Conservation (phyloP, 31 red algal species). For the Odonthalia washingtoniensis region DNA sequence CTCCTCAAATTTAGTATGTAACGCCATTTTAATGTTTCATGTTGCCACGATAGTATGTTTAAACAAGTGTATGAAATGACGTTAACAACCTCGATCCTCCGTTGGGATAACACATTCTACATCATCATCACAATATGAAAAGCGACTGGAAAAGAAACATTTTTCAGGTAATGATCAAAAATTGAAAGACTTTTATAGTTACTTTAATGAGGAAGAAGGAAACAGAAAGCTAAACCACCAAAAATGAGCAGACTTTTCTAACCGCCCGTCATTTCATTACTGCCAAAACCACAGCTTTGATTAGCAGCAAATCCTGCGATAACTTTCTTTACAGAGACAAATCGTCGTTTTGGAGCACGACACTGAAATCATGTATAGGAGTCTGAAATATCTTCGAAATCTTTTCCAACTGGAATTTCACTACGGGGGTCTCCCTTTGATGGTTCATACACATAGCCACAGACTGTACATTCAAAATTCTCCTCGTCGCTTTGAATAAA, state of each 20-base stretch:
- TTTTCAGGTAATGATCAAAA: no score
- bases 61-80: no score
- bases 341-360: constrained; percentile 62
- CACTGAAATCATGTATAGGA: constrained; percentile 81
- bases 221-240: constrained; percentile 72
- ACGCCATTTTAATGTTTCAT: no score
- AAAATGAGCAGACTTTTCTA: constrained; percentile 87
- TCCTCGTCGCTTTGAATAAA: constrained; percentile 90
- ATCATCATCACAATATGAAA: no score
- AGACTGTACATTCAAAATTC: constrained; percentile 72
- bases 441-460: constrained; percentile 78
- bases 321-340: constrained; percentile 75
- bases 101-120: no score
- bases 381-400: constrained; percentile 70
- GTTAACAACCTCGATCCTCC: no score
- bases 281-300: constrained; percentile 87
- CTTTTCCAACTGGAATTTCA: constrained; percentile 62
- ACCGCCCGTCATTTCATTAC: constrained; percentile 76
- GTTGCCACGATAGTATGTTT: no score
- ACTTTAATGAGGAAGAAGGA: constrained; percentile 68
- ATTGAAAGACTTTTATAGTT: no score
- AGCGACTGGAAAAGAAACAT: no score
- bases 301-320: constrained; percentile 96
- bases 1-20: no score
- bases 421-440: constrained; percentile 63